A percentile compares a stretch with the other conserved stretches of the same genome.
Evolutionary conservation across 164 flowering plant genomes (phyloP).

Genomic region (Tetracentron sinense): DNA sequence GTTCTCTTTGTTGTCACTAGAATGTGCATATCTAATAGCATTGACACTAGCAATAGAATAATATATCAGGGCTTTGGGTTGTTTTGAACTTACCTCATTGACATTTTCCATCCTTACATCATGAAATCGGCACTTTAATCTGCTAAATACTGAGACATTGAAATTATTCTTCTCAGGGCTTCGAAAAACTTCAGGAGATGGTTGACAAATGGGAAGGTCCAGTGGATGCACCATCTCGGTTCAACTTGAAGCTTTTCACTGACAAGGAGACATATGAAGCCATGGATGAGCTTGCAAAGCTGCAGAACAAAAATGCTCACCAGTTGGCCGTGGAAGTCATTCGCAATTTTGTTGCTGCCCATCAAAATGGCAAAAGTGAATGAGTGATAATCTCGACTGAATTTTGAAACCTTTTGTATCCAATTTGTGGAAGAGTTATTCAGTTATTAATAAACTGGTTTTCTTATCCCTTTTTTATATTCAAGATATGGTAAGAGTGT

Average conservation of each 20-base stretch:
- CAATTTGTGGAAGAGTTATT: too few relatives aligned
- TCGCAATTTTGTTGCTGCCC: conserved; percentile 56
- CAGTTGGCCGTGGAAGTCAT: conserved; percentile 60
- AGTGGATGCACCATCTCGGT: conserved; percentile 24
- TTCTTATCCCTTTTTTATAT: too few relatives aligned
- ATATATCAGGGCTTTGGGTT: neutral
- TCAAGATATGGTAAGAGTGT: too few relatives aligned
- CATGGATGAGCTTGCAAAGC: conserved; percentile 47
- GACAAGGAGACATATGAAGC: conserved; percentile 57
- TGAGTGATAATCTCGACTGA: conserved; percentile 11
- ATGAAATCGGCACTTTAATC: too few relatives aligned
- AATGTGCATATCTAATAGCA: neutral
- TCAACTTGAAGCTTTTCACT: conserved; percentile 50
- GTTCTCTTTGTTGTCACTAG: too few relatives aligned
- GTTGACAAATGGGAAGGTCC: conserved; percentile 64
- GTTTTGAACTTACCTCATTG: neutral
- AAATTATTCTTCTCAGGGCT: conserved; percentile 43
- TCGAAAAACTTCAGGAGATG: conserved; percentile 51
- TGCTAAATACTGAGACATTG: neutral
- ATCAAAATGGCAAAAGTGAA: conserved; percentile 52
- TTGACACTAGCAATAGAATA: neutral
- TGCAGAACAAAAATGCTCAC: conserved; percentile 55
- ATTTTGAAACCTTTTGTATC: too few relatives aligned
- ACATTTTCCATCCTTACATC: too few relatives aligned
- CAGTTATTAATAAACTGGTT: too few relatives aligned